phyloP scores from a whole-genome alignment of 768 basidiomycete species.

The Daedaleopsis sinensis region DNA sequence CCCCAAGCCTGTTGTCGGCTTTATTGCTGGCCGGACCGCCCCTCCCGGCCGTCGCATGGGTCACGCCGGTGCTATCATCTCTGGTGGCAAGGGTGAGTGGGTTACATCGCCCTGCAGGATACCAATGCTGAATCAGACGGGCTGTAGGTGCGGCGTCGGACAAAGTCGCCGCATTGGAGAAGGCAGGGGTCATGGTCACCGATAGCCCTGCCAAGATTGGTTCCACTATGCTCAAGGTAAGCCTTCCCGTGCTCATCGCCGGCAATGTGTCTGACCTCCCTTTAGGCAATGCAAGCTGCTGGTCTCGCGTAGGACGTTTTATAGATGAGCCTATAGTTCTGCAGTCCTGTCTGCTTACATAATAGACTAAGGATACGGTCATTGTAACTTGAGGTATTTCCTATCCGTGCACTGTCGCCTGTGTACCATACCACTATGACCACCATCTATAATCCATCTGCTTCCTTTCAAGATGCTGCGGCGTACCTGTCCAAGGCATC shows the following conservation, averaged over 20 bases:
- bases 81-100: conserved; percentile 87
- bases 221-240: conserved; percentile 81
- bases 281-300: conserved; percentile 77
- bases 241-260: conserved; percentile 17
- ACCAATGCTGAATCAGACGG: neutral
- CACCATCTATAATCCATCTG: conserved; percentile 37
- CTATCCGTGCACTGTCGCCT: conserved; percentile 9
- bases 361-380: conserved; percentile 35
- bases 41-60: conserved; percentile 99
- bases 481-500: conserved; percentile 61
- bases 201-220: conserved; percentile 97
- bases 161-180: conserved; percentile 90
- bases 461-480: conserved; percentile 61
- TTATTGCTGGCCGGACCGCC: conserved; percentile 97
- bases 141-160: conserved; percentile 80
- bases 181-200: conserved; percentile 91
- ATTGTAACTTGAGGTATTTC: conserved; percentile 17
- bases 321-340: neutral
- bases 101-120: neutral
- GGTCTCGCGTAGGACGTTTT: conserved; percentile 56
- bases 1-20: conserved; percentile 96
- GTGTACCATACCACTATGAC: conserved; percentile 22
- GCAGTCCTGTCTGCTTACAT: conserved; percentile 33
- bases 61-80: conserved; percentile 97
- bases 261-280: neutral